phyloP scores from a whole-genome alignment of 768 basidiomycete species.

The Cystoderma amianthinum region DNA sequence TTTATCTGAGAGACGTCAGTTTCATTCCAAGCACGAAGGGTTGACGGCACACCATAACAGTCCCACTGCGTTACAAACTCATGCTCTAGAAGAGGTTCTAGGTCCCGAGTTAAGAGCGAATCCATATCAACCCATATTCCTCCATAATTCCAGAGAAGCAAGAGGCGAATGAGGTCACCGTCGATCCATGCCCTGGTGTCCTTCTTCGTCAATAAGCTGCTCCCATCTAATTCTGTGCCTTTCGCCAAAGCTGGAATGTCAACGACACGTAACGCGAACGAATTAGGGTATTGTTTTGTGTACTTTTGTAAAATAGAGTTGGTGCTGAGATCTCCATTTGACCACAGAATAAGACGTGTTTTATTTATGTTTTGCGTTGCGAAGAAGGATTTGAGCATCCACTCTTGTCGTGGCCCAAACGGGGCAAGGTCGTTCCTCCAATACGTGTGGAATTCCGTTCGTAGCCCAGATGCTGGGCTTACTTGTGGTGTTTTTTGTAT shows the following conservation, averaged over 20 bases:
- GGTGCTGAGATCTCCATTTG: conserved; percentile 67
- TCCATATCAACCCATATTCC: conserved; percentile 99
- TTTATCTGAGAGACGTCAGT: conserved; percentile 22
- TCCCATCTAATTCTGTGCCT: conserved; percentile 74
- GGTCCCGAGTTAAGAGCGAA: conserved; percentile 81
- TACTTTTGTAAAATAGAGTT: conserved; percentile 58
- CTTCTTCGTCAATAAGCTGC: conserved; percentile 43
- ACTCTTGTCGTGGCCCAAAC: conserved; percentile 79
- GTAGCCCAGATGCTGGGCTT: conserved; percentile 28
- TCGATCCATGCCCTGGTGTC: conserved; percentile 92
- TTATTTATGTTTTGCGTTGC: conserved; percentile 74
- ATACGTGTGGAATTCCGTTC: conserved; percentile 82
- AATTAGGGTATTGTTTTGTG: conserved; percentile 52
- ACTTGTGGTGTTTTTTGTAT: conserved; percentile 31
- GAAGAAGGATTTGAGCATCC: conserved; percentile 90
- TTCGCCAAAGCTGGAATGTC: conserved; percentile 60
- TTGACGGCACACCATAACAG: conserved; percentile 71
- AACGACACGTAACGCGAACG: conserved; percentile 65
- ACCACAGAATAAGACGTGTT: conserved; percentile 81
- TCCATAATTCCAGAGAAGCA: conserved; percentile 85
- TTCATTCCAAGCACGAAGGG: neutral
- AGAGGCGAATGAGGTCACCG: conserved; percentile 83
- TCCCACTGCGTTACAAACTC: conserved; percentile 99
- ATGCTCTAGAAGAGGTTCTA: conserved; percentile 82
- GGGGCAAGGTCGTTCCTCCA: conserved; percentile 87